These are phyloP conservation scores for Lentinula edodes DNA, from an alignment of 768 basidiomycete genomes.

Conservation along the genomic window DNA sequence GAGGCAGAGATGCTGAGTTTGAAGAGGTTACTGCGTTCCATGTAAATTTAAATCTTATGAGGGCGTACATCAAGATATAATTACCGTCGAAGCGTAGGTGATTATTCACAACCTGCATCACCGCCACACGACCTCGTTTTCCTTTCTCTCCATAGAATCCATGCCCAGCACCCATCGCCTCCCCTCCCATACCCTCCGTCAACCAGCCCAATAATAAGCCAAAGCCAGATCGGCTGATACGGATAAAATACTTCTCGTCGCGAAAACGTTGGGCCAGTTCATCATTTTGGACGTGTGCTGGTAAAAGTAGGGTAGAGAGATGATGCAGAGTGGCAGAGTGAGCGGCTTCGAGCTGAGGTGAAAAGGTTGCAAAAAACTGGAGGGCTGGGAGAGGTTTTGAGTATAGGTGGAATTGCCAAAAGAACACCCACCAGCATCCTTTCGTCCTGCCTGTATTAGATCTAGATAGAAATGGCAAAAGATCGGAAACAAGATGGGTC, in stretches of 20 bases:
- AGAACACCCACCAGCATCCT: conserved; percentile 70
- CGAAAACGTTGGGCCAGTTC: conserved; percentile 80
- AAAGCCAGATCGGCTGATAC: conserved; percentile 89
- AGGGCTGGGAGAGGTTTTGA: conserved; percentile 43
- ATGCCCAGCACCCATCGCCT: conserved; percentile 72
- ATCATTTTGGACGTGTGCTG: conserved; percentile 79
- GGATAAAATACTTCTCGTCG: conserved; percentile 85
- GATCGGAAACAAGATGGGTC: conserved; percentile 90
- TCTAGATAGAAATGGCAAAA: conserved; percentile 98
- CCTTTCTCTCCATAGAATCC: conserved; percentile 80
- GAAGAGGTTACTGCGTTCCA: conserved; percentile 57
- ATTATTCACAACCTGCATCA: conserved; percentile 93
- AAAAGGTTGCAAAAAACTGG: conserved; percentile 69
- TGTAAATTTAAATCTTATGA: conserved; percentile 15
- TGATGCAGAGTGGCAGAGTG: conserved; percentile 72
- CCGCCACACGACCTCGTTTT: conserved; percentile 79
- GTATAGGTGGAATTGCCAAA: neutral
- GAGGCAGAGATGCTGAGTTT: conserved; percentile 56
- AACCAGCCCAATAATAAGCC: conserved; percentile 92
- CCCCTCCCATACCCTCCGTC: conserved; percentile 86
- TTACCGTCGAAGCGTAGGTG: conserved; percentile 87
- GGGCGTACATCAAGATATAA: conserved; percentile 10
- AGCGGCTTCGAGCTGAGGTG: conserved; percentile 54
- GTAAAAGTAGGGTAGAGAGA: conserved; percentile 74
- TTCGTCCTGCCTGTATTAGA: conserved; percentile 84